phyloP scores from a whole-genome alignment of 768 basidiomycete genomes.

The Astraeus odoratus region DNA sequence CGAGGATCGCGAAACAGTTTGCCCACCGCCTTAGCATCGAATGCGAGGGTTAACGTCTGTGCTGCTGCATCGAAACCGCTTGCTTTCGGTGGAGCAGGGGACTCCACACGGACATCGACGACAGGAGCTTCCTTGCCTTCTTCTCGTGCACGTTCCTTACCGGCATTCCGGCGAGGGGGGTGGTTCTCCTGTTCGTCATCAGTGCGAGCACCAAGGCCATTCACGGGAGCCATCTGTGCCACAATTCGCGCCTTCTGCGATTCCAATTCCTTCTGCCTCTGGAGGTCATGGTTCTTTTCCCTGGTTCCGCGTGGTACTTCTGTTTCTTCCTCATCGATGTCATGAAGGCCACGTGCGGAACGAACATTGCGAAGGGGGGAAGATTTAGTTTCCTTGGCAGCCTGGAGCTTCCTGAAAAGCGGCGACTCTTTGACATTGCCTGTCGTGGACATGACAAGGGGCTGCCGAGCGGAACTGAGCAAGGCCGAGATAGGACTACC shows the following conservation, averaged over 20 bases:
- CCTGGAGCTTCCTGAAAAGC: conserved; percentile 49
- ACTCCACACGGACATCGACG: conserved; percentile 17
- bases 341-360: conserved; percentile 36
- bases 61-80: conserved; percentile 66
- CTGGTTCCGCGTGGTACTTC: conserved; percentile 33
- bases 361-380: conserved; percentile 45
- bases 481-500: conserved; percentile 91
- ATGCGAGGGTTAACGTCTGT: conserved; percentile 47
- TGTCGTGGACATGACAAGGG: conserved; percentile 64
- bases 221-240: conserved; percentile 76
- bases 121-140: conserved; percentile 14
- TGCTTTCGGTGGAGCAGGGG: conserved; percentile 23
- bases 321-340: conserved; percentile 39
- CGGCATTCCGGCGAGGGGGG: conserved; percentile 26
- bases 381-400: conserved; percentile 41
- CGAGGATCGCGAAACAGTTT: conserved; percentile 63
- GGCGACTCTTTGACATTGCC: conserved; percentile 30
- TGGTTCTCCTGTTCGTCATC: conserved; percentile 32
- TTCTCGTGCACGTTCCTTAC: conserved; percentile 24
- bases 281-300: conserved; percentile 35
- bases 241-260: conserved; percentile 91
- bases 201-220: conserved; percentile 20
- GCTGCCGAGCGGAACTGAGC: conserved; percentile 83
- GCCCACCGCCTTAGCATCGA: conserved; percentile 59
- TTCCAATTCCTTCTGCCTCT: conserved; percentile 69